These are phyloP conservation scores for Dunaliella salina DNA, from an alignment of 163 green algal species.

Conservation along the genomic window DNA sequence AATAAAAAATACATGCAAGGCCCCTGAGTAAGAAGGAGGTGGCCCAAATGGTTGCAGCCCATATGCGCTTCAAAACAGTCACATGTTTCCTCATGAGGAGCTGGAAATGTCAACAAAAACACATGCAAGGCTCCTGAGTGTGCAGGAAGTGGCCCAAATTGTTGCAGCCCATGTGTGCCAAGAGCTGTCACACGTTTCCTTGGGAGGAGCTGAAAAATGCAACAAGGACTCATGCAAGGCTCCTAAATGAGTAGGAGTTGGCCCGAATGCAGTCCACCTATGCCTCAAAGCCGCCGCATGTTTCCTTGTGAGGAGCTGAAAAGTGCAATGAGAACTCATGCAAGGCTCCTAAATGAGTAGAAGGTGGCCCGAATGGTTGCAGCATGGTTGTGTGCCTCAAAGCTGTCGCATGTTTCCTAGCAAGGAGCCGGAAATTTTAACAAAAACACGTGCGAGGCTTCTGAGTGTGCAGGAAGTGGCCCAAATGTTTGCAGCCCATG, in stretches of 20 bases:
- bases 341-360: no score
- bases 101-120: no score
- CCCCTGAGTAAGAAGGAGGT: no score
- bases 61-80: conserved; percentile 86
- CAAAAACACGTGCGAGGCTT: no score
- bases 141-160: no score
- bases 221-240: no score
- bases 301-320: conserved; percentile 51
- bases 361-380: no score
- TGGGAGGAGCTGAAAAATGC: conserved; percentile 50
- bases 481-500: conserved; percentile 79
- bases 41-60: conserved; percentile 2
- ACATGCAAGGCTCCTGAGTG: no score
- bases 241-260: conserved; percentile 82
- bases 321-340: no score
- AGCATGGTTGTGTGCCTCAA: conserved; percentile 81
- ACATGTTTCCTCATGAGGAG: conserved; percentile 33
- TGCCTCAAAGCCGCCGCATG: conserved; percentile 76
- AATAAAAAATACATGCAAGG: no score
- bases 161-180: conserved; percentile 62
- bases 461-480: conserved; percentile 78
- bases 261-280: conserved; percentile 74
- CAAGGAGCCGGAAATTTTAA: conserved; percentile 48
- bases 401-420: conserved; percentile 63
- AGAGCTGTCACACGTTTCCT: conserved; percentile 70